phyloP scores from a whole-genome alignment of 495 filamentous ascomycete genomes.

The Daldinia decipiens region DNA sequence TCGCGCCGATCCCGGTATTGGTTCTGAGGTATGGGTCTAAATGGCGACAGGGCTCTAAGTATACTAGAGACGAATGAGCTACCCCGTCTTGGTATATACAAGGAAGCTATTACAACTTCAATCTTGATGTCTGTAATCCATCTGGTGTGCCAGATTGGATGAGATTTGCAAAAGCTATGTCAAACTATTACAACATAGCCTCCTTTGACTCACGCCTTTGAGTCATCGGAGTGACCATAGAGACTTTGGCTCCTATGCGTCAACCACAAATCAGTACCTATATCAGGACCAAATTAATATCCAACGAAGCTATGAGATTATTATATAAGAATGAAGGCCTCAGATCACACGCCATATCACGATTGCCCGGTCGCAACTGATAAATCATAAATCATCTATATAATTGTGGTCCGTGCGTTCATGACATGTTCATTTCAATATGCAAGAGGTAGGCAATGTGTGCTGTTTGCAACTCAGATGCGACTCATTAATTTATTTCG shows the following conservation, averaged over 20 bases:
- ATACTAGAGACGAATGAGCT: conserved; percentile 49
- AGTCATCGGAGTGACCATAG: background rate
- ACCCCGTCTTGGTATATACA: background rate
- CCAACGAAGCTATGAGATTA: background rate
- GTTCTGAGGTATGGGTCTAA: conserved; percentile 60
- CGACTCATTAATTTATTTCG: background rate
- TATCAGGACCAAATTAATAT: too few species aligned
- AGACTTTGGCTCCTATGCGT: background rate
- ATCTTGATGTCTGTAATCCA: background rate
- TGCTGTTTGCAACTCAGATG: background rate
- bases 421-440: background rate
- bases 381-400: conserved; percentile 4
- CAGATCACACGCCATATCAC: background rate
- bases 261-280: background rate
- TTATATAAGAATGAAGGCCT: background rate
- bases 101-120: background rate
- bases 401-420: background rate
- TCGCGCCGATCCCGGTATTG: conserved; percentile 63
- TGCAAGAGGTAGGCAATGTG: background rate
- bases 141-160: background rate
- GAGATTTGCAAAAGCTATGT: background rate
- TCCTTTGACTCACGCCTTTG: background rate
- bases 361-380: background rate
- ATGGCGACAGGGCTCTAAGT: conserved; percentile 63
- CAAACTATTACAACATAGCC: background rate